Conservation (phyloP, 2,329 filamentous ascomycete species). For the Penicillium vulpinum region DNA sequence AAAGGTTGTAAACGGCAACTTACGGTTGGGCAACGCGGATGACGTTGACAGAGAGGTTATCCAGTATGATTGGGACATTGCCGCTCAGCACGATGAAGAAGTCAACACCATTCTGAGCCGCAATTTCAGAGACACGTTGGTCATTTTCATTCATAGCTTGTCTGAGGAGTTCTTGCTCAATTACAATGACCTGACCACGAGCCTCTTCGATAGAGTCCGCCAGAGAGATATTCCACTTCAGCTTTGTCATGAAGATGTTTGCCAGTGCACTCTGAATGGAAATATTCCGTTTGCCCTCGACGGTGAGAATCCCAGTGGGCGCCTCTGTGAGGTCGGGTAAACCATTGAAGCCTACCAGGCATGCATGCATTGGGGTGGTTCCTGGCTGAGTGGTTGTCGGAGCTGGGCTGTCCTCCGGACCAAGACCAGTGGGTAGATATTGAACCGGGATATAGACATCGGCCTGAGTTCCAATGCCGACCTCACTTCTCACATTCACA, state of each 20-base stretch:
- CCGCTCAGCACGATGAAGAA: constrained; percentile 26
- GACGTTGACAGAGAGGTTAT: constrained; percentile 13
- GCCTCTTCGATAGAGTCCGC: constrained; percentile 23
- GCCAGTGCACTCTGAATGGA: constrained; percentile 29
- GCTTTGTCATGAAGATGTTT: constrained; percentile 26
- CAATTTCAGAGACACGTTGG: constrained; percentile 9
- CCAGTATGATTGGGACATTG: constrained; percentile 5
- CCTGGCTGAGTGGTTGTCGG: background rate
- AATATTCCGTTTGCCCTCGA: constrained; percentile 32
- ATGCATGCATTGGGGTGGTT: constrained; percentile 18
- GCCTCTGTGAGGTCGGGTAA: constrained; percentile 24
- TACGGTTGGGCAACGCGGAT: constrained; percentile 32
- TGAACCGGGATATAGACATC: constrained; percentile 30
- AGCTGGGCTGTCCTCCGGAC: background rate
- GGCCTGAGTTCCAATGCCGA: constrained; percentile 23
- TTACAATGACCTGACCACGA: constrained; percentile 28
- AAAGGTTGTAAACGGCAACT: background rate
- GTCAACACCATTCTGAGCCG: constrained; percentile 6
- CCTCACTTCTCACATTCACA: constrained; percentile 52
- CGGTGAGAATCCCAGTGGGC: constrained; percentile 24
- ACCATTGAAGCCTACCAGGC: constrained; percentile 30
- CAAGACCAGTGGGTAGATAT: background rate
- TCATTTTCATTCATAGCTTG: constrained; percentile 5
- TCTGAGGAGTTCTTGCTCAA: constrained; percentile 28
- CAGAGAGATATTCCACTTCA: constrained; percentile 30